Conservation (phyloP, 176 grass and related monocot genomes). For the Pharus latifolius region DNA sequence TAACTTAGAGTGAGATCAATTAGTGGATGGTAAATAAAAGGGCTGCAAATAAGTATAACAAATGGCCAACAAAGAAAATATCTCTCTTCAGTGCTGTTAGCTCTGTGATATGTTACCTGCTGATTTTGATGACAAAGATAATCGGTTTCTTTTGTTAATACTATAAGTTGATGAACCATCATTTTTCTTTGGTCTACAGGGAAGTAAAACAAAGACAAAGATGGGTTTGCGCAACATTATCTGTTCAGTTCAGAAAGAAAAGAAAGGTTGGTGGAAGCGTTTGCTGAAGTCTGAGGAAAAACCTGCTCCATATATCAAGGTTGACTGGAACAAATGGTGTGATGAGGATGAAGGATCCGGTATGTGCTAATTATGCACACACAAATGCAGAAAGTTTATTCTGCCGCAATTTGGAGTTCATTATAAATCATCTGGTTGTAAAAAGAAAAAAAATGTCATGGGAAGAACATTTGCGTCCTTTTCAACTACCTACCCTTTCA, state of each 20-base stretch:
- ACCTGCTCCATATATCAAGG: conserved; percentile 85
- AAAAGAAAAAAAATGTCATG: conserved; percentile 6
- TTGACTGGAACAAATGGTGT: conserved; percentile 98
- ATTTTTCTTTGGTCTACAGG: conserved; percentile 25
- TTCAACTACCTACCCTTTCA: background rate
- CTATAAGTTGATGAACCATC: background rate
- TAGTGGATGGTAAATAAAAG: background rate
- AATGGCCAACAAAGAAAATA: background rate
- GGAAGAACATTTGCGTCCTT: background rate
- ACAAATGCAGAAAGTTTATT: background rate
- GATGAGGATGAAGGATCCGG: conserved; percentile 95
- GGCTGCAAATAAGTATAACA: background rate
- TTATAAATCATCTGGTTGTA: background rate
- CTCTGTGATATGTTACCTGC: background rate
- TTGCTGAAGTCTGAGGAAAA: conserved; percentile 88
- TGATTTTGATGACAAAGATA: background rate
- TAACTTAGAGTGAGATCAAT: too few species aligned
- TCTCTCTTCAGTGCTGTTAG: background rate
- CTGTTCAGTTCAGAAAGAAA: conserved; percentile 83
- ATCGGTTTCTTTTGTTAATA: background rate
- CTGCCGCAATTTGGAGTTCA: background rate
- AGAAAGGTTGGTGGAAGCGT: conserved; percentile 88
- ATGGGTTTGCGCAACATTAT: conserved; percentile 73
- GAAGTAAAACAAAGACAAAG: conserved; percentile 75
- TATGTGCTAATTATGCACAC: conserved; percentile 21